Evolutionary conservation across 495 filamentous ascomycete genomes (phyloP), one percentile per base, ranked within the genome.

Genomic region (Pyronema omphalodes): DNA sequence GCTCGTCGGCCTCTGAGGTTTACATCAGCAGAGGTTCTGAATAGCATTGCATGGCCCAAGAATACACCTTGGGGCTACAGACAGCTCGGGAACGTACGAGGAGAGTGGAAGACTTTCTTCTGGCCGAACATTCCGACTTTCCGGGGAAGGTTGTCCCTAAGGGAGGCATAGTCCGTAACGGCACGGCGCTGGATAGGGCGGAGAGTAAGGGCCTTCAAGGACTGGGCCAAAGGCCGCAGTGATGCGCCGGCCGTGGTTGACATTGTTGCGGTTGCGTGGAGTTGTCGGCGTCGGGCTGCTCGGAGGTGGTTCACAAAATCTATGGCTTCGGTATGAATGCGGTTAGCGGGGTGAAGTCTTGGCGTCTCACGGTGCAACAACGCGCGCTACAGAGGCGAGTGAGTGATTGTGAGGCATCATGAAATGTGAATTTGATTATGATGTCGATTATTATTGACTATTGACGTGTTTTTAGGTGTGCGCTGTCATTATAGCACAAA

Each of bases 71-170:
- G 56, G 12, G 19, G 49, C 35, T 60, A 44, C 17, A 3, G 12
- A 3, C 58, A 47, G 14, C 62, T 54, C 41, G 60, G 55, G 15
- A 62, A 60, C 67, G 63, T 59, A 71, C 64, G 39, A 64, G 56
- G 35, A 69, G 65, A 53, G 52, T 47, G 61, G 57, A 51, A 52
- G 45, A 40, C 43, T 37, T 37, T n/a, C 35, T n/a, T 18, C 18
- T 48, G 45, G 18, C 51, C 15, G 47, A 35, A 11, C 47, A 50
- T 50, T 12, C 47, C 47, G 47, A 50, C 17, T 50, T 50, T 50
- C 23, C 47, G 47, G 18, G 47, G 47, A 23, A 50, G 47, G 47
- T 35, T 8, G 39, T 23, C 34, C 12, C 9, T 4, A 23, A 33
- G 29, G 37, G 49, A 14, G 44, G 43, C 18, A 33, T 19, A 14